Evolutionary conservation across 371 early-diverging fungal species (phyloP).

Genomic region (Mortierella sp.): DNA sequence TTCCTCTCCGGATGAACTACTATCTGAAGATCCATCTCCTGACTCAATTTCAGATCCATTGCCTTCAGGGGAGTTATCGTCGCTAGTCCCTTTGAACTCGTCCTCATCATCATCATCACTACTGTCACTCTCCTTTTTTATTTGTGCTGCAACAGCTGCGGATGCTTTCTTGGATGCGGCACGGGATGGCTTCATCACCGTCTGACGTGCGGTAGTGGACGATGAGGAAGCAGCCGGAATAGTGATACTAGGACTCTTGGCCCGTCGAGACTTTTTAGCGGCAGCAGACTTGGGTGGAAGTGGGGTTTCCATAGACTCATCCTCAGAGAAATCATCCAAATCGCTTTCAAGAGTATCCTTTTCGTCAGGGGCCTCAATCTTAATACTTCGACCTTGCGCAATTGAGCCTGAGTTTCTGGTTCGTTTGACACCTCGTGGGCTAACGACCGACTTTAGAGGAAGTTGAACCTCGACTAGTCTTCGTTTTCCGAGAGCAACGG

Average conservation of each 20-base stretch:
- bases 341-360: constrained; percentile 4
- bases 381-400: neutral
- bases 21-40: constrained; percentile 7
- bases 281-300: neutral
- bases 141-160: constrained; percentile 31
- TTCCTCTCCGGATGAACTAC: constrained; percentile 10
- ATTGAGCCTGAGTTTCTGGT: constrained; percentile 22
- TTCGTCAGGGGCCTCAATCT: constrained; percentile 7
- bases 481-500: constrained; percentile 58
- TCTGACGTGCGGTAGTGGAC: neutral
- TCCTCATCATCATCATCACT: constrained; percentile 27
- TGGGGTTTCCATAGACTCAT: neutral
- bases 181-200: constrained; percentile 7
- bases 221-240: neutral
- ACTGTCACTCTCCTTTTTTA: constrained; percentile 23
- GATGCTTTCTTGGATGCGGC: constrained; percentile 28
- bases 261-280: neutral
- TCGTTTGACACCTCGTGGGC: constrained; percentile 26
- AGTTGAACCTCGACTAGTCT: constrained; percentile 31
- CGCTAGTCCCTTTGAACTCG: neutral
- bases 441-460: constrained; percentile 6
- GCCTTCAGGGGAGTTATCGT: neutral
- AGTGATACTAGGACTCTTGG: neutral
- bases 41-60: constrained; percentile 7
- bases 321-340: neutral